Percentiles rank a stretch among this genome's conserved stretches.
These are phyloP conservation scores for Helotiales sp. DNA, from an alignment of 2,329 filamentous ascomycete genomes.

Conservation along the genomic window DNA sequence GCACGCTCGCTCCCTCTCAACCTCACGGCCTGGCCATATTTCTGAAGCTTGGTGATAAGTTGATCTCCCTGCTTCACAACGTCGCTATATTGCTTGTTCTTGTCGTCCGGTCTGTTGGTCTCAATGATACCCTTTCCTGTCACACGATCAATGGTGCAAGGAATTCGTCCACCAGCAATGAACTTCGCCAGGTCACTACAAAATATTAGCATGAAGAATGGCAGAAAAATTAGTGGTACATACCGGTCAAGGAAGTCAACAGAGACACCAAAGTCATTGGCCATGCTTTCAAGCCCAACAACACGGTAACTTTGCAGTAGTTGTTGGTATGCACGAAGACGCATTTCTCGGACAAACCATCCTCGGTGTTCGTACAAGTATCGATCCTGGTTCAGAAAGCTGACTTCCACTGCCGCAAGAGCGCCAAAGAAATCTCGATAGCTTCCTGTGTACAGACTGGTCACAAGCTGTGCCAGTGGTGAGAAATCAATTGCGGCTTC, in stretches of 20 bases:
- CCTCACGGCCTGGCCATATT: conserved; percentile 95
- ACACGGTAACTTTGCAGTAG: conserved; percentile 96
- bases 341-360: conserved; percentile 99
- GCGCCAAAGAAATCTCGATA: conserved; percentile 94
- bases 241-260: conserved; percentile 95
- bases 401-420: conserved; percentile 85
- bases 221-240: conserved; percentile 35
- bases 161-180: conserved; percentile 90
- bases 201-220: conserved; percentile 14
- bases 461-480: conserved; percentile 82
- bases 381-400: conserved; percentile 90
- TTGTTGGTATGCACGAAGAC: conserved; percentile 93
- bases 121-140: conserved; percentile 96
- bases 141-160: conserved; percentile 96
- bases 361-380: conserved; percentile 94
- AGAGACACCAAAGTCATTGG: conserved; percentile 92
- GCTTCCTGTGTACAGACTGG: conserved; percentile 88
- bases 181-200: conserved; percentile 89
- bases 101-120: conserved; percentile 96
- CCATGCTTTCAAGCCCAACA: conserved; percentile 96
- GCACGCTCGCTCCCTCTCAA: conserved; percentile 92
- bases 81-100: conserved; percentile 99
- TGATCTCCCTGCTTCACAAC: conserved; percentile 97
- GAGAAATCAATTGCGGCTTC: conserved; percentile 88
- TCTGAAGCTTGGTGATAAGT: conserved; percentile 97